phyloP scores from a whole-genome alignment of 257 asterid genomes.

The Solanum ossicruentum region DNA sequence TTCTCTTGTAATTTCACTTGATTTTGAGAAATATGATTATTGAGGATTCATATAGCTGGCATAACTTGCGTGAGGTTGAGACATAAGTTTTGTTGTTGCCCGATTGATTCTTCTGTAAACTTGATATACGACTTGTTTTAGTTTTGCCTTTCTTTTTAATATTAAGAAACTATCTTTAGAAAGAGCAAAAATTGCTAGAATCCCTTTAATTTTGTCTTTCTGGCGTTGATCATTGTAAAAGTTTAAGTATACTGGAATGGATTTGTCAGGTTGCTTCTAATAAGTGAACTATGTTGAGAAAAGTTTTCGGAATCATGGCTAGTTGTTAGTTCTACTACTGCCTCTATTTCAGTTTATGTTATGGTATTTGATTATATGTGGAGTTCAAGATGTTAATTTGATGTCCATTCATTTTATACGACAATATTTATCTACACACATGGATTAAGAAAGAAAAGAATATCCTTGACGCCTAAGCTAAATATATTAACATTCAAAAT shows the following conservation, averaged over 20 bases:
- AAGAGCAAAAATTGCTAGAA: not conserved
- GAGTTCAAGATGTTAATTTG: not conserved
- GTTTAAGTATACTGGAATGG: not conserved
- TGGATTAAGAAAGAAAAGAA: not conserved
- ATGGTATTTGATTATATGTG: not conserved
- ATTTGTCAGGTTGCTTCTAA: not conserved
- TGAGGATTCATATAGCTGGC: not conserved
- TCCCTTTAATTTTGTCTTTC: not conserved
- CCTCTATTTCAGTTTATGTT: not conserved
- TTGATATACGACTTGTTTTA: not conserved
- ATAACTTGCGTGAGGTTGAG: not conserved
- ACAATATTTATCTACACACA: not conserved
- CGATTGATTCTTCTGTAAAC: not conserved
- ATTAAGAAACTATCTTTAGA: not conserved
- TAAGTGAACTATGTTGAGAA: not conserved
- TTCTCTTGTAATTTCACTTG: not conserved
- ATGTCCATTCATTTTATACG: not conserved
- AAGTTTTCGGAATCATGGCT: not conserved
- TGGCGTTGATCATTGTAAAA: not conserved
- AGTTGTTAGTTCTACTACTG: not conserved
- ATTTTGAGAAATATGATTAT: not conserved
- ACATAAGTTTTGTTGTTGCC: not conserved
- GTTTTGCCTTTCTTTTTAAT: not conserved
- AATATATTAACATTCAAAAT: not conserved
- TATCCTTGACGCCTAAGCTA: not conserved